phyloP scores from a whole-genome alignment of 1,284 basidiomycete species.

The Calocybe gambosa region DNA sequence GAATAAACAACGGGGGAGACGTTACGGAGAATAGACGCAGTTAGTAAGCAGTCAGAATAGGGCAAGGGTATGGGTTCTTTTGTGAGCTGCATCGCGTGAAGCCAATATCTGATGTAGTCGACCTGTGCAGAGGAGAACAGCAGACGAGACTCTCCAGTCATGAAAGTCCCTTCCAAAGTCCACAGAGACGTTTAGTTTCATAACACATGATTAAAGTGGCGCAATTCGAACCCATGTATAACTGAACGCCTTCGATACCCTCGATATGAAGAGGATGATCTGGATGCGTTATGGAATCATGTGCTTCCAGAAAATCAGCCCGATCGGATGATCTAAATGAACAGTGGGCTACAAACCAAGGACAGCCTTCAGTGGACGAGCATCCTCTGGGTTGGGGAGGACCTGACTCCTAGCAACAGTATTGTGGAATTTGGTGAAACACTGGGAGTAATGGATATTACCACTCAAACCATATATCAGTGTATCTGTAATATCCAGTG shows the following conservation, averaged over 20 bases:
- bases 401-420: conserved; percentile 23
- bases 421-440: conserved; percentile 6
- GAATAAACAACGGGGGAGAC: conserved; percentile 54
- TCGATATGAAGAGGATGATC: conserved; percentile 68
- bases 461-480: conserved; percentile 76
- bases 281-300: conserved; percentile 57
- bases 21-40: conserved; percentile 43
- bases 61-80: conserved; percentile 60
- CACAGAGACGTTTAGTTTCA: neutral
- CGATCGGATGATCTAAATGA: neutral
- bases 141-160: conserved; percentile 62
- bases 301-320: conserved; percentile 28
- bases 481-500: conserved; percentile 73
- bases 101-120: conserved; percentile 81
- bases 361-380: conserved; percentile 61
- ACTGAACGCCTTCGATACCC: conserved; percentile 56
- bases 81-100: conserved; percentile 68
- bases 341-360: conserved; percentile 31
- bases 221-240: conserved; percentile 57
- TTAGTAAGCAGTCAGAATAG: conserved; percentile 65
- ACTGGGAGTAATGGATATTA: conserved; percentile 18
- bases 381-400: conserved; percentile 38
- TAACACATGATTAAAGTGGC: neutral
- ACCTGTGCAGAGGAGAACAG: conserved; percentile 79
- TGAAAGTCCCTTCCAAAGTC: conserved; percentile 45